These are phyloP conservation scores for Nannochloris sp. DNA, from an alignment of 139 green algal species.

Conservation along the genomic window DNA sequence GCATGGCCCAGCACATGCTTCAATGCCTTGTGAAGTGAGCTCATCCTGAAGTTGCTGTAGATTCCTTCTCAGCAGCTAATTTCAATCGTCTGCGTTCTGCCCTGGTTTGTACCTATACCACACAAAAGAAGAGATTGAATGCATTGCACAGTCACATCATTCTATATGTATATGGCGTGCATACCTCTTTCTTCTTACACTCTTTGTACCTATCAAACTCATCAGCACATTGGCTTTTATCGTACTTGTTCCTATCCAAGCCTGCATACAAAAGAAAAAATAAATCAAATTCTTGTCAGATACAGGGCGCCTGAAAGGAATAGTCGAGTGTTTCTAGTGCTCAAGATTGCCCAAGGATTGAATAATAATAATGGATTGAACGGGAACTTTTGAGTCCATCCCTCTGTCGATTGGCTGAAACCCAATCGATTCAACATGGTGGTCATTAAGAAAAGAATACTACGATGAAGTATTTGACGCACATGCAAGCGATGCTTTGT, in stretches of 20 bases:
- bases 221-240: conserved; percentile 14
- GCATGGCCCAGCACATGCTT: not conserved
- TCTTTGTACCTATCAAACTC: conserved; percentile 24
- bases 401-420: not conserved
- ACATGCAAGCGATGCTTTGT: conserved; percentile 1
- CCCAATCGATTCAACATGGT: not conserved
- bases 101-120: too few species aligned
- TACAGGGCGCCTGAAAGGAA: too few species aligned
- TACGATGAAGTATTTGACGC: not conserved
- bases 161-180: not conserved
- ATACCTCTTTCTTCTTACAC: conserved; percentile 25
- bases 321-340: too few species aligned
- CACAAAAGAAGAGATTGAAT: too few species aligned
- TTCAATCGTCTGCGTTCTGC: too few species aligned
- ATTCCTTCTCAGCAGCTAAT: too few species aligned
- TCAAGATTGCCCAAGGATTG: too few species aligned
- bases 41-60: too few species aligned
- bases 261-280: not conserved
- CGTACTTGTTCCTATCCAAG: conserved; percentile 25
- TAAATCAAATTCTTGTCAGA: not conserved
- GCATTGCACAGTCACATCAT: too few species aligned
- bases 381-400: not conserved
- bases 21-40: too few species aligned
- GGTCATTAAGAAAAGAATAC: not conserved
- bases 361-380: too few species aligned